Evolutionary conservation across 2,329 filamentous ascomycete species (phyloP), one percentile per base, ranked within the genome.

Genomic region (Shiraia sp.): DNA sequence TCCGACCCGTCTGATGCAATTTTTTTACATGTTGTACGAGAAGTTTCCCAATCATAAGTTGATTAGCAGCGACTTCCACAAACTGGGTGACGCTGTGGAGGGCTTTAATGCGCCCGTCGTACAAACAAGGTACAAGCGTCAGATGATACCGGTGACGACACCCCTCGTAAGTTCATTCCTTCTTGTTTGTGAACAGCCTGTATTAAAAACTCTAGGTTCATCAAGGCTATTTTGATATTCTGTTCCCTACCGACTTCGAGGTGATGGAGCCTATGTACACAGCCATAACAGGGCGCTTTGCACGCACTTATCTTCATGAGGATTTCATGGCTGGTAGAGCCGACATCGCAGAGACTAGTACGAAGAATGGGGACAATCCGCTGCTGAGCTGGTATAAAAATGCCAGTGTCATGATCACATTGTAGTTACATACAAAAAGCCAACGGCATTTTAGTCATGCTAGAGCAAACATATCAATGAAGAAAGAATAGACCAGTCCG

Each of bases 171-270:
- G 86, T 73, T 10, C n/a, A 32, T 8, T 10, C 4, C 13, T n/a
- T 2, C 14, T 8, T 36, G 19, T n/a, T 16, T 13, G n/a, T n/a
- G 7, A 17, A 10, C 24, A 22, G 2, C 6, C n/a, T 10, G 14
- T 3, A 6, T 22, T 33, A 32, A 42, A 49, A 27, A 57, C n/a
- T 22, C 22, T 17, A 95, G 89, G 89, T 96, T 33, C 91, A 97
- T 68, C 95, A 99, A 74, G 95, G 93, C 32, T 97, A 96, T 72
- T 99, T 99, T 66, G 95, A 99, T 67, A 96, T 99, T 59, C 85
- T 99, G 65, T 99, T 99, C 74, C 93, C 93, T 0, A 99, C 93
- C 9, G 87, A 99, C 71, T 99, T 99, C 66, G 79, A 81, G 49
- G 86, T 95, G 54, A 86, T 93, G 71, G 90, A 97, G 71, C 85